Evolutionary conservation across 2,329 filamentous ascomycete genomes (phyloP).

Genomic region (Teratosphaeria destructans): DNA sequence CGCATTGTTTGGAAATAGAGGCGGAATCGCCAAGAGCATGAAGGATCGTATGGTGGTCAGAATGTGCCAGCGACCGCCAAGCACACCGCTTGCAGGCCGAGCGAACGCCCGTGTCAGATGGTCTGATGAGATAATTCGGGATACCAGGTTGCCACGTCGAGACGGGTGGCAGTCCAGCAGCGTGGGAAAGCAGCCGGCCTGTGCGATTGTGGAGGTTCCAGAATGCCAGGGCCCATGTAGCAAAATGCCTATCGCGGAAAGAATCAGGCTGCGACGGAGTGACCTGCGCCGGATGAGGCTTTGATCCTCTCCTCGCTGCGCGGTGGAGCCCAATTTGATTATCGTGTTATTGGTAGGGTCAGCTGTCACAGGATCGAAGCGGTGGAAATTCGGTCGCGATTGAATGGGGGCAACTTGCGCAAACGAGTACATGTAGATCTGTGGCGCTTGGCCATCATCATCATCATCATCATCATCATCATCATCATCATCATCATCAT

Average conservation of each 20-base stretch:
- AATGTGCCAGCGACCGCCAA: neutral
- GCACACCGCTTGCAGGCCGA: neutral
- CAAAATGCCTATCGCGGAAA: neutral
- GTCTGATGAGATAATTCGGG: neutral
- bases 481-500: neutral
- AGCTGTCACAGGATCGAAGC: too few relatives aligned
- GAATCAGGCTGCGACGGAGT: neutral
- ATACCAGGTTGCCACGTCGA: neutral
- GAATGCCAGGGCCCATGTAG: neutral
- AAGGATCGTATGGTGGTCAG: neutral
- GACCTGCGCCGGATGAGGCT: neutral
- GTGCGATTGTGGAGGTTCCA: neutral
- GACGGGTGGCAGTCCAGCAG: neutral
- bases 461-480: neutral
- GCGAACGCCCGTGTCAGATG: neutral
- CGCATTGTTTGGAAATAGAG: neutral
- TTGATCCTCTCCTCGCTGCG: neutral
- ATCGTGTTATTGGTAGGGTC: neutral
- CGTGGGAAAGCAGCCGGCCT: neutral
- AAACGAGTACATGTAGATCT: too few relatives aligned
- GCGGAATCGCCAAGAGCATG: neutral
- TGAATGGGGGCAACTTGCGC: too few relatives aligned
- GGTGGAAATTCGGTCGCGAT: too few relatives aligned
- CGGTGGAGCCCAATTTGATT: neutral
- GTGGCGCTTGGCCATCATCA: too few relatives aligned